Evolutionary conservation across 2,329 filamentous ascomycete species (phyloP).

Genomic region (Verticillium zaregamsianum): DNA sequence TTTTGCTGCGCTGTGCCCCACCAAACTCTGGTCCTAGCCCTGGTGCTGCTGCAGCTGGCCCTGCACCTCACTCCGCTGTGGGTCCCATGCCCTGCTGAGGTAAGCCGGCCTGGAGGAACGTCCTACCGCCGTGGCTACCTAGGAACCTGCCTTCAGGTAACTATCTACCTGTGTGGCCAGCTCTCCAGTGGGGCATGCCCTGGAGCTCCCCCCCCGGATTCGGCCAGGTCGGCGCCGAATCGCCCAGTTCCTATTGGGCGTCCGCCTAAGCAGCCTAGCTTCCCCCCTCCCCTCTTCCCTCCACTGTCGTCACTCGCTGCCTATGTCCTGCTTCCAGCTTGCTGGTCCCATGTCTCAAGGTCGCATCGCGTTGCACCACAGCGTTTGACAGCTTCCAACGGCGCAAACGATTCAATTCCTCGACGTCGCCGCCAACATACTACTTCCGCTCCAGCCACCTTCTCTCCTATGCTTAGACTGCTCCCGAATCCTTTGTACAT

Average conservation of each 20-base stretch:
- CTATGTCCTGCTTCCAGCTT: background rate
- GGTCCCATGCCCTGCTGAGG: too few species aligned
- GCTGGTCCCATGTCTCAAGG: background rate
- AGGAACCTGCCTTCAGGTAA: too few species aligned
- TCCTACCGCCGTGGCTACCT: background rate
- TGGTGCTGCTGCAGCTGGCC: background rate
- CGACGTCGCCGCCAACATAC: background rate
- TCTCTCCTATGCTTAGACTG: background rate
- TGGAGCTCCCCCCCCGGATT: background rate
- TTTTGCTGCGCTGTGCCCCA: slow-evolving; percentile 7
- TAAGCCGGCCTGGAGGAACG: background rate
- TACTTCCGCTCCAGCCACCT: background rate
- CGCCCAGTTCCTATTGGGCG: background rate
- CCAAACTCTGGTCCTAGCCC: background rate
- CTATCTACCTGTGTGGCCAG: too few species aligned
- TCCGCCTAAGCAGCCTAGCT: background rate
- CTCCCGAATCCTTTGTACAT: background rate
- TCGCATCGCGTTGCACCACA: background rate
- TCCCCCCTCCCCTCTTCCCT: background rate
- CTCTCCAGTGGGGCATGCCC: too few species aligned
- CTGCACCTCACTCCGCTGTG: background rate
- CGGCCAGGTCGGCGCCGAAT: background rate
- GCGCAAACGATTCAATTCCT: background rate
- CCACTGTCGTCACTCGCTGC: background rate
- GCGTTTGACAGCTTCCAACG: background rate